A percentile compares a stretch with the other conserved stretches of the same genome.
phyloP scores from a whole-genome alignment of 2,329 filamentous ascomycete species.

The Volutella citrinella region DNA sequence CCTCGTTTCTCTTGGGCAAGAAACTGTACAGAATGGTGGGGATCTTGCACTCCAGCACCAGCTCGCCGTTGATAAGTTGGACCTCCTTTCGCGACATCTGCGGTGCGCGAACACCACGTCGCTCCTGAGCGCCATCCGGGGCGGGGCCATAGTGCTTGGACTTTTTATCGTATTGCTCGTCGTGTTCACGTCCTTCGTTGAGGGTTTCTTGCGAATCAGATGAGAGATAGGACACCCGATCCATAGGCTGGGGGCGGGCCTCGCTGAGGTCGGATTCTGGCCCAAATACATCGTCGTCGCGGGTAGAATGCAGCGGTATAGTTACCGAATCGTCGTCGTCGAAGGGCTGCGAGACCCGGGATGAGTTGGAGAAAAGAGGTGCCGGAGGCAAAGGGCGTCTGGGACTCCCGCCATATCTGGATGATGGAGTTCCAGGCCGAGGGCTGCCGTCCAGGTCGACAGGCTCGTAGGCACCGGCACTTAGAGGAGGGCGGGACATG shows the following conservation, averaged over 20 bases:
- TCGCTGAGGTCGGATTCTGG: conserved; percentile 54
- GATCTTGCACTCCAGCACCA: conserved; percentile 98
- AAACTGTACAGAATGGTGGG: conserved; percentile 98
- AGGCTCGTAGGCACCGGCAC: conserved; percentile 75
- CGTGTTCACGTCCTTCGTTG: conserved; percentile 44
- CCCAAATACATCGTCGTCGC: conserved; percentile 73
- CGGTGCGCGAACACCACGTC: conserved; percentile 80
- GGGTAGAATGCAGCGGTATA: conserved; percentile 61
- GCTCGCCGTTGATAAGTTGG: conserved; percentile 92
- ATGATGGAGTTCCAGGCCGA: conserved; percentile 85
- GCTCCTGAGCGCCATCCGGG: conserved; percentile 80
- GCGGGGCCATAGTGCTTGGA: conserved; percentile 83
- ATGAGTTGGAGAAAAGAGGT: conserved; percentile 69
- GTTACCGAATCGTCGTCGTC: conserved; percentile 68
- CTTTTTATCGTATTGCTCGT: conserved; percentile 51
- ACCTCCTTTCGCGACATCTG: conserved; percentile 94
- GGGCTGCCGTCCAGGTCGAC: conserved; percentile 86
- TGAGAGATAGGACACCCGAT: conserved; percentile 52
- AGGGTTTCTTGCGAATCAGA: conserved; percentile 52
- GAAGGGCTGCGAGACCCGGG: conserved; percentile 50
- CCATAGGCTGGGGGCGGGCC: conserved; percentile 49
- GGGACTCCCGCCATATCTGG: conserved; percentile 83
- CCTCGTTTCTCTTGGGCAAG: conserved; percentile 83
- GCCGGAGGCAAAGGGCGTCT: conserved; percentile 84
- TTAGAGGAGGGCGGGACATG: conserved; percentile 68